Conservation (phyloP, 148 eudicot species). For the Selenicereus undatus region DNA sequence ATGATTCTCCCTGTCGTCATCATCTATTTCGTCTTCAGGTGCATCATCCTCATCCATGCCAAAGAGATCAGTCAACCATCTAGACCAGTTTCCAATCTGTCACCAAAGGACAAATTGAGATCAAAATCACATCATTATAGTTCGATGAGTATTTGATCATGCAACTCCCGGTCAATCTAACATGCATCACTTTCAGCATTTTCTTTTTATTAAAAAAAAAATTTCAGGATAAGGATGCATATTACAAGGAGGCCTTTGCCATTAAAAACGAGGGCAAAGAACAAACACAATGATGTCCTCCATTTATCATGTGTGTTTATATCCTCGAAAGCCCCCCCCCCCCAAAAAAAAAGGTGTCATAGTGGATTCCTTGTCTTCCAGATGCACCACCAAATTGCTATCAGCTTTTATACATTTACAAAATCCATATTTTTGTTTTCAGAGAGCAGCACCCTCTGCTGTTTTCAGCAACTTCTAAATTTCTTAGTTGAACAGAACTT, state of each 20-base stretch:
- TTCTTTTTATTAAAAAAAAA: neutral
- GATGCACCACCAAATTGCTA: neutral
- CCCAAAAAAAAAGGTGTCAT: neutral
- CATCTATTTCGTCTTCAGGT: constrained; percentile 32
- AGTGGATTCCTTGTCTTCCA: neutral
- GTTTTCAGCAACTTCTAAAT: neutral
- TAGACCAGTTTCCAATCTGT: constrained; percentile 98
- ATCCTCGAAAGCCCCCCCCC: neutral
- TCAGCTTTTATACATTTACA: neutral
- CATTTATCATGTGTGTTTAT: neutral
- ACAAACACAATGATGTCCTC: neutral
- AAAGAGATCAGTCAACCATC: constrained; percentile 80
- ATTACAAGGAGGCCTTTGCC: neutral
- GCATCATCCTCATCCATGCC: constrained; percentile 73
- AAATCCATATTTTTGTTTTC: neutral
- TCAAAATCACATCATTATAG: neutral
- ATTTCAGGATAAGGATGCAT: neutral
- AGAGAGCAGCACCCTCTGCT: neutral
- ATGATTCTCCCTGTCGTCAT: constrained; percentile 27
- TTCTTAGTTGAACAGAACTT: neutral
- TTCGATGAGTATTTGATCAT: neutral
- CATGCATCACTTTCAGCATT: neutral
- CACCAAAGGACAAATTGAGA: neutral
- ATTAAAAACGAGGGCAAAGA: neutral
- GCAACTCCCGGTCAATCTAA: neutral